phyloP scores from a whole-genome alignment of 306 rosid species.

The Cicer yamashitae region DNA sequence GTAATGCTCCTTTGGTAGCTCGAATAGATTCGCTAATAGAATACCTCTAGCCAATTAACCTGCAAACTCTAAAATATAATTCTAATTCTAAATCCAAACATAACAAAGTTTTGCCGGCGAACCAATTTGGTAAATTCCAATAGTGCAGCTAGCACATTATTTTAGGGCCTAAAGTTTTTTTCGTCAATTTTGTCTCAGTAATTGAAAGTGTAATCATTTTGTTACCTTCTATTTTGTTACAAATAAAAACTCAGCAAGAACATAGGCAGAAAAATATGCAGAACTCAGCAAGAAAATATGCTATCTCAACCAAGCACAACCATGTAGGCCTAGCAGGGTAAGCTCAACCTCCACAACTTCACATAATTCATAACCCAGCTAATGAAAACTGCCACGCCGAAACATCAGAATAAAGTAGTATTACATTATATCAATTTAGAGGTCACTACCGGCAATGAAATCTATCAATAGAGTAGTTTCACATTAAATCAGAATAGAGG shows the following conservation, averaged over 20 bases:
- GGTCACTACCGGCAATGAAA: no score
- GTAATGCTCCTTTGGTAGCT: conserved; percentile 55
- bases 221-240: no score
- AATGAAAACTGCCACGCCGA: not conserved
- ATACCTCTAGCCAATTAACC: conserved; percentile 37
- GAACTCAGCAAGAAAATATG: no score
- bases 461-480: not conserved
- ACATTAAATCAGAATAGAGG: not conserved
- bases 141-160: conserved; percentile 39
- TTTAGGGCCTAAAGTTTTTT: no score
- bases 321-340: conserved; percentile 22
- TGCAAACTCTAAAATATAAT: not conserved
- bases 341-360: conserved; percentile 21
- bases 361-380: conserved; percentile 1
- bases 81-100: not conserved
- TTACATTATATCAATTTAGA: no score
- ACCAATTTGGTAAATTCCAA: conserved; percentile 38
- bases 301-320: conserved; percentile 20
- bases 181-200: no score
- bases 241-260: no score
- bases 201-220: no score
- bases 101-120: conserved; percentile 19
- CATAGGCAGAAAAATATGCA: no score
- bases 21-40: conserved; percentile 63
- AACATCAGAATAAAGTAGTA: no score